These are phyloP conservation scores for Cryphonectria nitschkei DNA, from an alignment of 2,329 filamentous ascomycete species.

Conservation along the genomic window DNA sequence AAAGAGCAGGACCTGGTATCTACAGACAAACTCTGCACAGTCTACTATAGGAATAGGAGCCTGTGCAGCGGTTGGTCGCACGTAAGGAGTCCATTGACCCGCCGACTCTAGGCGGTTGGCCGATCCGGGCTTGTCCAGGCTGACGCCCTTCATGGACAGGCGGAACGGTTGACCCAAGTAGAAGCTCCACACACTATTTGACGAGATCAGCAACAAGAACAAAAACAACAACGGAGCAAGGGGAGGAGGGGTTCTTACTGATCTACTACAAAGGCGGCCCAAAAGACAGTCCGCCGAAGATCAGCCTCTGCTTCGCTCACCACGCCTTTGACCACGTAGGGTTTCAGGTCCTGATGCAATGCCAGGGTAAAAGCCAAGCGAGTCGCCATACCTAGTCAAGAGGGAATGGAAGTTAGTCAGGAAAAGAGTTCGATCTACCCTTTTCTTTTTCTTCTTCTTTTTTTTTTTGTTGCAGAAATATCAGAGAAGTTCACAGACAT, in stretches of 20 bases:
- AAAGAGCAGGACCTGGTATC: neutral
- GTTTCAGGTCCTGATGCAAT: slow-evolving; percentile 44
- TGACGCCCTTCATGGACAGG: slow-evolving; percentile 44
- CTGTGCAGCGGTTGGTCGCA: neutral
- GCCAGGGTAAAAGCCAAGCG: slow-evolving; percentile 47
- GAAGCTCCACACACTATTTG: slow-evolving; percentile 39
- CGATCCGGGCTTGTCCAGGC: slow-evolving; percentile 40
- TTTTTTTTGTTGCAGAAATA: no score
- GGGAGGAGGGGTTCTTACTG: slow-evolving; percentile 21
- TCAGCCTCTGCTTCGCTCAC: slow-evolving; percentile 44
- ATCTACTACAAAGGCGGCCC: slow-evolving; percentile 47
- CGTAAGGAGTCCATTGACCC: neutral
- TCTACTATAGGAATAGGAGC: neutral
- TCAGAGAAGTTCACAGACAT: neutral
- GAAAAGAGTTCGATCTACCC: neutral
- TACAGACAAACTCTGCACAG: neutral
- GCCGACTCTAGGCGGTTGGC: neutral
- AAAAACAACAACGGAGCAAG: no score
- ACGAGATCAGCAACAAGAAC: neutral
- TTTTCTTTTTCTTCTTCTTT: neutral
- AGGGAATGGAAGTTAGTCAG: neutral
- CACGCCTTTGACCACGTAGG: slow-evolving; percentile 44
- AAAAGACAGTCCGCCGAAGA: slow-evolving; percentile 44
- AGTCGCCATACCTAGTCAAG: slow-evolving; percentile 42
- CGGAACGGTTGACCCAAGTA: slow-evolving; percentile 47